Percentiles rank a stretch among this genome's conserved stretches.
These are phyloP conservation scores for Cryptosporidium felis DNA, from an alignment of 169 alveolate species.

Conservation along the genomic window DNA sequence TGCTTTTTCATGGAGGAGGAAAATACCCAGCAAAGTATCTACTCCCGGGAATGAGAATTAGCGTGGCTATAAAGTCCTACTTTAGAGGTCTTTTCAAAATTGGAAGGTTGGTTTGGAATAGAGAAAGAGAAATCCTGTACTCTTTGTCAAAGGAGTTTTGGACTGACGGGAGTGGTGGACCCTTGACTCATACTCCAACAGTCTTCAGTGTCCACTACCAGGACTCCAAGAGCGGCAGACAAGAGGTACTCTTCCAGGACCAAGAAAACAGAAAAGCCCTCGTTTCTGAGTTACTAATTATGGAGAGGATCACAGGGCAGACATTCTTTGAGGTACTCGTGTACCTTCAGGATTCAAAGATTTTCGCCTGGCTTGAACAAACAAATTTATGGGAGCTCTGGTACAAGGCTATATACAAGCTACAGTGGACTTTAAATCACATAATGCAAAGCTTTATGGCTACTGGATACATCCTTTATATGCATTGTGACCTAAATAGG, in stretches of 20 bases:
- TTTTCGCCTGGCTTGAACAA: constrained; percentile 27
- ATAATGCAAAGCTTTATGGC: constrained; percentile 49
- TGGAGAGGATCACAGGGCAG: constrained; percentile 62
- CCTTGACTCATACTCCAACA: constrained; percentile 60
- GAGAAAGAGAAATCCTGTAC: constrained; percentile 59
- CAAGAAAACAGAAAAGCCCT: constrained; percentile 37
- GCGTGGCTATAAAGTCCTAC: constrained; percentile 53
- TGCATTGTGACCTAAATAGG: constrained; percentile 70
- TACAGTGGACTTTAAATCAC: constrained; percentile 51
- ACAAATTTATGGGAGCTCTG: constrained; percentile 58
- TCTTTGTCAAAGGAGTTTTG: constrained; percentile 51
- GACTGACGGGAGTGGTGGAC: constrained; percentile 62
- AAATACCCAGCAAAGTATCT: constrained; percentile 51
- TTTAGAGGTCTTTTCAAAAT: constrained; percentile 43
- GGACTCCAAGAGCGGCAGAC: constrained; percentile 6
- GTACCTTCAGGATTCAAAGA: constrained; percentile 20
- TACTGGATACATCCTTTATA: constrained; percentile 48
- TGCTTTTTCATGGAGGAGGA: constrained; percentile 59
- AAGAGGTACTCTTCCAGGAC: constrained; percentile 38
- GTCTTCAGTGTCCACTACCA: constrained; percentile 63
- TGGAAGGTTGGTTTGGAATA: constrained; percentile 49
- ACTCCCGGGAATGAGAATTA: constrained; percentile 43
- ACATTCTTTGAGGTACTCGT: constrained; percentile 31
- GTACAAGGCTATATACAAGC: constrained; percentile 33
- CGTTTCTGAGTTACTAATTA: constrained; percentile 55